Evolutionary conservation across 306 rosid species (phyloP).

Genomic region (Dryas octopetala): DNA sequence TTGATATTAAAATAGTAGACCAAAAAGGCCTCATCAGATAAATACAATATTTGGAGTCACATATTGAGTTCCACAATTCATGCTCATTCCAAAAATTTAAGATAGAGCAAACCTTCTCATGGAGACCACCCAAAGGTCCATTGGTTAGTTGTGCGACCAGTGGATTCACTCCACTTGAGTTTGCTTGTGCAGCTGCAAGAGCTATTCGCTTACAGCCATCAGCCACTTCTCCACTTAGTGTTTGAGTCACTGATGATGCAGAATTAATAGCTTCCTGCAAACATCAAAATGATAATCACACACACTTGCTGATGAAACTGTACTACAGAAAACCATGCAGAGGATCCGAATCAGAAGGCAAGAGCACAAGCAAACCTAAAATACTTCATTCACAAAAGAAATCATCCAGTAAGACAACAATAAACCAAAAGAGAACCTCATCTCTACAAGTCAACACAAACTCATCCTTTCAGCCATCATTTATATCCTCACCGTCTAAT

Average conservation of each 20-base stretch:
- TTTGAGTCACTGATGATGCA: slow-evolving; percentile 78
- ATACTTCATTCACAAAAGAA: neutral
- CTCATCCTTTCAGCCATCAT: neutral
- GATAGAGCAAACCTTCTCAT: slow-evolving; percentile 67
- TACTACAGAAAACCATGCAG: neutral
- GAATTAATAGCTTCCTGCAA: slow-evolving; percentile 84
- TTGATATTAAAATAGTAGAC: slow-evolving; percentile 1
- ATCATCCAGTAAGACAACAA: neutral
- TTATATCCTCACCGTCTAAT: neutral
- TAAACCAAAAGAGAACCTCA: neutral
- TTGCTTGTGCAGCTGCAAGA: slow-evolving; percentile 68
- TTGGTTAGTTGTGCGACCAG: slow-evolving; percentile 66
- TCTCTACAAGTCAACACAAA: neutral
- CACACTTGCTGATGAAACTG: neutral
- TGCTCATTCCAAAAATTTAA: neutral
- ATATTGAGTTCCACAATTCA: neutral
- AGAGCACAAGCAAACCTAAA: neutral
- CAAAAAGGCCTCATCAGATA: neutral
- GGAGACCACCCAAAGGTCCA: slow-evolving; percentile 74
- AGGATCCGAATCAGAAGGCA: neutral
- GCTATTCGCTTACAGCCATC: slow-evolving; percentile 88
- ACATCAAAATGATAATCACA: neutral
- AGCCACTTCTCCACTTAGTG: slow-evolving; percentile 76
- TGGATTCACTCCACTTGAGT: slow-evolving; percentile 64
- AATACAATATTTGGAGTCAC: neutral